Percentiles rank a stretch among this genome's conserved stretches.
Conservation (phyloP, 108 stramenopile species). For the Cyclotella baltica region DNA sequence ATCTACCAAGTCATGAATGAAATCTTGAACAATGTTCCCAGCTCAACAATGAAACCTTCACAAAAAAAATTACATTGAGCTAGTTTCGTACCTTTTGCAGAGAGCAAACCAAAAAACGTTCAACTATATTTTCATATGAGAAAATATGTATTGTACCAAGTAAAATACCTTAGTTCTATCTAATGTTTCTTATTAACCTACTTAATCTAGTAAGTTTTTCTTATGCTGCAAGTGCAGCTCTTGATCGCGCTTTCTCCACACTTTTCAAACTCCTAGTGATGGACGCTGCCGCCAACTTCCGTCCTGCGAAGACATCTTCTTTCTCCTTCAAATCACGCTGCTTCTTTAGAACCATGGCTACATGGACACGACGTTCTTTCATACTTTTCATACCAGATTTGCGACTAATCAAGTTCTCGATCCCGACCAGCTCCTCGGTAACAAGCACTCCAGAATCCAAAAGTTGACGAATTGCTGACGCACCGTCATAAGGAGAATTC, state of each 20-base stretch:
- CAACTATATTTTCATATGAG: no score
- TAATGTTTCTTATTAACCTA: no score
- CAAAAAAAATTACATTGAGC: no score
- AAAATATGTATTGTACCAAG: no score
- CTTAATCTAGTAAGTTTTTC: no score
- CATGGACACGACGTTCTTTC: conserved; percentile 3
- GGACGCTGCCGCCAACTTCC: not conserved
- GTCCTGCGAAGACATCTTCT: not conserved
- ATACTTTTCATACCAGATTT: not conserved
- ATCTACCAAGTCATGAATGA: no score
- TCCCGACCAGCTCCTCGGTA: conserved; percentile 5
- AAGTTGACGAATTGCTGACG: not conserved
- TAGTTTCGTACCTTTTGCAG: no score
- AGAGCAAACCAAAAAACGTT: no score
- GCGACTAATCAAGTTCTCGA: conserved; percentile 4
- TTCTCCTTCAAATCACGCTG: not conserved
- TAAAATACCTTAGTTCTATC: no score
- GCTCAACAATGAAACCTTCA: no score
- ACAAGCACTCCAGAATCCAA: not conserved
- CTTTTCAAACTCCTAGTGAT: conserved; percentile 2
- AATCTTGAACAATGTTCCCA: no score
- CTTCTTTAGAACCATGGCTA: not conserved
- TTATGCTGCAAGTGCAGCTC: conserved; percentile 9
- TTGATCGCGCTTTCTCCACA: not conserved
- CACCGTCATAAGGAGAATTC: not conserved